phyloP scores from a whole-genome alignment of 805 yeast species.

The Groenewaldozyma salmanticensis region DNA sequence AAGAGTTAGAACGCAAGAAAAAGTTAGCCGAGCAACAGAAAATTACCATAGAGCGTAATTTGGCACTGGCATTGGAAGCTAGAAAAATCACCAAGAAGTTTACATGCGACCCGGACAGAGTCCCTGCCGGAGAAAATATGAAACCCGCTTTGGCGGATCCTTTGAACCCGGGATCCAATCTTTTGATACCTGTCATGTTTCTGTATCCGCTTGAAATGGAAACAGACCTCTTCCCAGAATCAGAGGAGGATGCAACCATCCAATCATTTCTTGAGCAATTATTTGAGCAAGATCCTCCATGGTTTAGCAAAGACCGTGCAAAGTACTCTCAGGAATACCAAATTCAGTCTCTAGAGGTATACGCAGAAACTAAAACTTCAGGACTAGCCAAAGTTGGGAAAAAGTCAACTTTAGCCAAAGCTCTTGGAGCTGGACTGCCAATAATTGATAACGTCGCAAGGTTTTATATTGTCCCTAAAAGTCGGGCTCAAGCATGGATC shows the following conservation, averaged over 20 bases:
- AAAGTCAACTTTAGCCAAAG: conserved; percentile 55
- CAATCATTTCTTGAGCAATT: conserved; percentile 51
- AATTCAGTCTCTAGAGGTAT: conserved; percentile 53
- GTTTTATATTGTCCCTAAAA: conserved; percentile 71
- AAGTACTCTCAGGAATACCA: conserved; percentile 48
- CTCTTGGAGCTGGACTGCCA: conserved; percentile 60
- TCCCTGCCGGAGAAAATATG: conserved; percentile 31
- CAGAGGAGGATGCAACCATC: conserved; percentile 64
- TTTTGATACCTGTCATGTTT: conserved; percentile 71
- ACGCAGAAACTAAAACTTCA: conserved; percentile 72
- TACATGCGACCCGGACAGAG: conserved; percentile 40
- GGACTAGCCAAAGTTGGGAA: conserved; percentile 82
- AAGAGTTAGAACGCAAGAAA: conserved; percentile 20
- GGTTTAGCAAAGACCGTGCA: conserved; percentile 47
- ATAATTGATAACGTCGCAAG: conserved; percentile 65
- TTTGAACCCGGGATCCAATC: conserved; percentile 47
- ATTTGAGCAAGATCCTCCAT: conserved; percentile 55
- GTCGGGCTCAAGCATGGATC: conserved; percentile 56
- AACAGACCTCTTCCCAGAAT: conserved; percentile 69
- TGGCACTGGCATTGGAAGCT: conserved; percentile 50
- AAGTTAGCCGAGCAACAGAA: conserved; percentile 27
- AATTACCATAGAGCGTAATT: conserved; percentile 27
- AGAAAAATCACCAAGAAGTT: conserved; percentile 40
- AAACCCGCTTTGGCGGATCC: conserved; percentile 20
- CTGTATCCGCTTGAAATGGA: conserved; percentile 78